phyloP scores from a whole-genome alignment of 139 green algal genomes.

The Micractinium conductrix region DNA sequence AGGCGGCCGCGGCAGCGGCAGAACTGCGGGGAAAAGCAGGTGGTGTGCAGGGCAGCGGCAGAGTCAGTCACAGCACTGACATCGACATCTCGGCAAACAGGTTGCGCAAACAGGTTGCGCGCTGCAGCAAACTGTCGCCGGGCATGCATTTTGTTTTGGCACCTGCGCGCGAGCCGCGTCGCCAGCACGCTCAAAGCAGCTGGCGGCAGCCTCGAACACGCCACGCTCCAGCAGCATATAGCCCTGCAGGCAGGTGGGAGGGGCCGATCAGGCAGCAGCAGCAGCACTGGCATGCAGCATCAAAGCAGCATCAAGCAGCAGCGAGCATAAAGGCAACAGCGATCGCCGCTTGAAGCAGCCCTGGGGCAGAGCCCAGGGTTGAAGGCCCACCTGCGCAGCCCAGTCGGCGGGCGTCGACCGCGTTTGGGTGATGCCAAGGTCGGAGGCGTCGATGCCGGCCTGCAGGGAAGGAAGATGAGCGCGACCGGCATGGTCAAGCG shows the following conservation, averaged over 20 bases:
- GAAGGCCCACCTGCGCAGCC: too few relatives aligned
- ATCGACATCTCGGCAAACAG: background rate
- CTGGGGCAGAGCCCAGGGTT: too few relatives aligned
- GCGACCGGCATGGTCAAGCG: background rate
- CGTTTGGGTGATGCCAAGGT: constrained; percentile 38
- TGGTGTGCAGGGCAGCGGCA: background rate
- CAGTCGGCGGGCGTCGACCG: constrained; percentile 44
- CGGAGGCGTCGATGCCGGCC: constrained; percentile 35
- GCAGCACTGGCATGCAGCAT: too few relatives aligned
- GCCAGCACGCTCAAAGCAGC: constrained; percentile 26
- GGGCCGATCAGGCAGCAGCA: too few relatives aligned
- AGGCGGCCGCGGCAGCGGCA: background rate
- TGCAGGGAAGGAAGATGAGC: background rate
- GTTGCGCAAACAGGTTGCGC: background rate
- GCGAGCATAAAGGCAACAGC: too few relatives aligned
- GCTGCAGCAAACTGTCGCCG: too few relatives aligned
- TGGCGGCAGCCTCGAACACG: constrained; percentile 17
- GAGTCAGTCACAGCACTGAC: too few relatives aligned
- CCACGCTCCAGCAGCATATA: constrained; percentile 44
- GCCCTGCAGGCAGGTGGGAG: too few relatives aligned
- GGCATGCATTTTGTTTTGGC: too few relatives aligned
- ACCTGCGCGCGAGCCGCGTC: constrained; percentile 24
- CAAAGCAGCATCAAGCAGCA: too few relatives aligned
- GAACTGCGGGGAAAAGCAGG: background rate
- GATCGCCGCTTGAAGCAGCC: too few relatives aligned